Evolutionary conservation across 2,329 filamentous ascomycete genomes (phyloP), one percentile per base, ranked within the genome.

Genomic region (Fusarium continuum): DNA sequence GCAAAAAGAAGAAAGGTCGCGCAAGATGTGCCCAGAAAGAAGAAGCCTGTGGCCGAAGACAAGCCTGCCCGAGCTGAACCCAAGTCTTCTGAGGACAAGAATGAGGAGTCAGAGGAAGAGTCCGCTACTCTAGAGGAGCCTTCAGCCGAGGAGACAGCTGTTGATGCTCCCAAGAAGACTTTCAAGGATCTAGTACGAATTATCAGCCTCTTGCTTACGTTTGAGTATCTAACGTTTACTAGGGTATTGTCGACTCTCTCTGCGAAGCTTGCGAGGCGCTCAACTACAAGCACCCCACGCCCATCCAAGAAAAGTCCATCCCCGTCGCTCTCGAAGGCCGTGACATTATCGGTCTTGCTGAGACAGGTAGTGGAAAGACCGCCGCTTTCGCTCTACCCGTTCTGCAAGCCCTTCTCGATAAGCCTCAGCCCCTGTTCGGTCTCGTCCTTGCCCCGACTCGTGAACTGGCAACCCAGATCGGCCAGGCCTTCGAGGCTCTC

Each of bases 311-410:
- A 46, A 86, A 96, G 75, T 85, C 93, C 0, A 96, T 98, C 69
- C 94, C 94, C 5, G 75, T 84, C 46, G 93, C 93, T 29, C 83
- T 97, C 5, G 78, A 91, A 71, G 88, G 90, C 47, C 87, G 92
- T 71, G 95, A 98, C 76, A 82, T 98, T 28, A 97, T 99, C 68
- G 95, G 93, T 35, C 83, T 98, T 46, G 95, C 95, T 26, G 94
- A 99, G 78, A 99, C 95, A 0, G 95, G 95, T 68, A 93, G 89
- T 73, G 95, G 95, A 78, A 99, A 98, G 81, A 98, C 95, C 0
- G 94, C 93, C 7, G 93, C 95, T 0, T 99, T 98, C 75, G 93
- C 92, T 1, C 82, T 99, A 4, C 95, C 95, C 1, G 96, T 99
- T 32, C 84, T 99, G 3, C 93, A 97, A 75, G 88, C 91, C 4